These are phyloP conservation scores for Thinopyrum elongatum DNA, from an alignment of 176 grass and related monocot species.

Conservation along the genomic window DNA sequence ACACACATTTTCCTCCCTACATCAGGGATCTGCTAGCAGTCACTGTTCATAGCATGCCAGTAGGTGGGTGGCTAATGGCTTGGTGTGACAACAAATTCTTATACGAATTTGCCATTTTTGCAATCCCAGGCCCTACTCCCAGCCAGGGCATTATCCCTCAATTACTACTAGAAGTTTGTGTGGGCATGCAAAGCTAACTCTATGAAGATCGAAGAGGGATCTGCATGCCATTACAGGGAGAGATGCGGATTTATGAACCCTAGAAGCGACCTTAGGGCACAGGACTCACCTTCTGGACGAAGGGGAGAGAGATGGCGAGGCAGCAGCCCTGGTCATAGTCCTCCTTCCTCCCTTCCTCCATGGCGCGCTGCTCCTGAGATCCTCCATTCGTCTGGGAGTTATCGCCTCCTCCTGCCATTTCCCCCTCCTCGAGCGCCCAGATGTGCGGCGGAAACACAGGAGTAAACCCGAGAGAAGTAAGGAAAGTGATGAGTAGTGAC, in stretches of 20 bases:
- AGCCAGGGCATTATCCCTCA: not conserved
- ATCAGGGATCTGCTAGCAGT: not conserved
- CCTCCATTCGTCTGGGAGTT: conserved; percentile 26
- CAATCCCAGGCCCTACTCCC: not conserved
- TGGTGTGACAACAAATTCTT: not conserved
- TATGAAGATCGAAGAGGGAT: not conserved
- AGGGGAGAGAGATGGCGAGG: conserved; percentile 31
- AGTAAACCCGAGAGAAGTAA: not conserved
- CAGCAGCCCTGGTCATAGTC: conserved; percentile 29
- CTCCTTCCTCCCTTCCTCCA: conserved; percentile 51
- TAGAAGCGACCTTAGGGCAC: not conserved
- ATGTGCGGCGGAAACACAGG: not conserved
- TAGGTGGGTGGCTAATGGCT: conserved; percentile 4
- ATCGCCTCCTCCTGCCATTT: conserved; percentile 46
- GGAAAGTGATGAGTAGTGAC: not conserved
- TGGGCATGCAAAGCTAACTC: not conserved
- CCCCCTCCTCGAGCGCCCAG: not conserved
- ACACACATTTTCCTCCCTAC: not conserved
- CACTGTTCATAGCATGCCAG: not conserved
- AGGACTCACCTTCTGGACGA: conserved; percentile 43
- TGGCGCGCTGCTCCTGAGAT: conserved; percentile 38
- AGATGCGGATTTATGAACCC: not conserved
- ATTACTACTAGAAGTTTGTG: not conserved
- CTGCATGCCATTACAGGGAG: not conserved
- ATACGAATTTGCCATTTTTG: not conserved